These are phyloP conservation scores for Xerocomus spinulosus DNA, from an alignment of 768 basidiomycete genomes.

Conservation along the genomic window DNA sequence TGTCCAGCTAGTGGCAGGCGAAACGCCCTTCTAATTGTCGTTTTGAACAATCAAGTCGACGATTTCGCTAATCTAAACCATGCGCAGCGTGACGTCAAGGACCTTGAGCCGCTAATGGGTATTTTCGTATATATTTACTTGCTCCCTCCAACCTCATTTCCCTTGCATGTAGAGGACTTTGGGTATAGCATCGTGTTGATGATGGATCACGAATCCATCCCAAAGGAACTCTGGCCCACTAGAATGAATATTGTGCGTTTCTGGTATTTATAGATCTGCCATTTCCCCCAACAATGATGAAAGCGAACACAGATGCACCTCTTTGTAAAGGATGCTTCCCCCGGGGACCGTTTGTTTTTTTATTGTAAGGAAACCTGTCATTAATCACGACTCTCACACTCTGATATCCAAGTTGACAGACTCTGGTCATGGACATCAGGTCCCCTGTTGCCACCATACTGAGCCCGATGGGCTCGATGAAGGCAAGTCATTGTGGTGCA, in stretches of 20 bases:
- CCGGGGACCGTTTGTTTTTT: slow-evolving; percentile 53
- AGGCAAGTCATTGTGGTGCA: slow-evolving; percentile 28
- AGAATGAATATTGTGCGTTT: slow-evolving; percentile 41
- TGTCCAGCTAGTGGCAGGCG: slow-evolving; percentile 1
- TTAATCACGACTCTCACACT: neutral
- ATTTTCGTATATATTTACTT: neutral
- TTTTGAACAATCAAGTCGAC: slow-evolving; percentile 2
- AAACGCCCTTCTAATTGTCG: slow-evolving; percentile 24
- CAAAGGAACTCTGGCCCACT: slow-evolving; percentile 36
- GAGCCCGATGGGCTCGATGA: slow-evolving; percentile 54
- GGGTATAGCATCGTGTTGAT: slow-evolving; percentile 44
- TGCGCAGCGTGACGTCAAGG: slow-evolving; percentile 17
- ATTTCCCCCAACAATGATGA: neutral
- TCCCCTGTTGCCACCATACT: slow-evolving; percentile 37
- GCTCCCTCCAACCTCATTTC: neutral
- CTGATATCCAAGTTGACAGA: slow-evolving; percentile 27
- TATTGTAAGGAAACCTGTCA: slow-evolving; percentile 39
- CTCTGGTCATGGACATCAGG: slow-evolving; percentile 49
- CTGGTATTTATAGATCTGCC: neutral
- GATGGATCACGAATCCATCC: slow-evolving; percentile 32
- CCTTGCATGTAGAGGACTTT: slow-evolving; percentile 31
- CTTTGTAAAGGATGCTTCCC: slow-evolving; percentile 40
- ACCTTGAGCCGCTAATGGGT: slow-evolving; percentile 20
- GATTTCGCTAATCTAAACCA: slow-evolving; percentile 1
- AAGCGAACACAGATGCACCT: slow-evolving; percentile 41